These are phyloP conservation scores for Paramarasmius palmivorus DNA, from an alignment of 1,284 basidiomycete species.

Conservation along the genomic window DNA sequence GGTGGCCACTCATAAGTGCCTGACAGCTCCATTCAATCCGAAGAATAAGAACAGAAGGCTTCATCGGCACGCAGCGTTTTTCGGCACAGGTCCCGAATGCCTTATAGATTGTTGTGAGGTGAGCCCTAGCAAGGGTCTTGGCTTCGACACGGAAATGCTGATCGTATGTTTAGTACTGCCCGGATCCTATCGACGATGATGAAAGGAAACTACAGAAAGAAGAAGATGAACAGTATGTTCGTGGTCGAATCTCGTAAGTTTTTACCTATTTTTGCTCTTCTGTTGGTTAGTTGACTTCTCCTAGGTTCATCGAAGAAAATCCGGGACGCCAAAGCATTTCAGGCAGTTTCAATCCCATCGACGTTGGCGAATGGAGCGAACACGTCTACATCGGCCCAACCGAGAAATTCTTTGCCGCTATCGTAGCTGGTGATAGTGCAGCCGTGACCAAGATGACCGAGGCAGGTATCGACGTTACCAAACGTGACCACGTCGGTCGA, in stretches of 20 bases:
- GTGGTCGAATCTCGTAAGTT: constrained; percentile 51
- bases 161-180: constrained; percentile 41
- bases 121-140: neutral
- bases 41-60: constrained; percentile 58
- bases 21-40: constrained; percentile 55
- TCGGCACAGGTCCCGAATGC: constrained; percentile 56
- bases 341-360: constrained; percentile 65
- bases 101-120: constrained; percentile 63
- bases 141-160: neutral
- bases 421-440: constrained; percentile 41
- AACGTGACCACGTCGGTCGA: constrained; percentile 59
- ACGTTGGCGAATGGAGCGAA: constrained; percentile 64
- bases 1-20: constrained; percentile 1
- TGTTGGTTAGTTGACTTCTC: neutral
- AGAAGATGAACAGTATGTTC: constrained; percentile 53
- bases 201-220: constrained; percentile 49
- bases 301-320: constrained; percentile 56
- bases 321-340: constrained; percentile 61
- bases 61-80: constrained; percentile 64
- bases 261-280: neutral
- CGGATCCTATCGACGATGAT: constrained; percentile 49
- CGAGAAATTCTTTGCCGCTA: constrained; percentile 54
- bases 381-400: constrained; percentile 56
- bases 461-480: constrained; percentile 45
- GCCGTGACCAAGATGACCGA: constrained; percentile 39